Evolutionary conservation across 139 green algal genomes (phyloP), one percentile per base, ranked within the genome.

Genomic region (Coccomyxa sp.): DNA sequence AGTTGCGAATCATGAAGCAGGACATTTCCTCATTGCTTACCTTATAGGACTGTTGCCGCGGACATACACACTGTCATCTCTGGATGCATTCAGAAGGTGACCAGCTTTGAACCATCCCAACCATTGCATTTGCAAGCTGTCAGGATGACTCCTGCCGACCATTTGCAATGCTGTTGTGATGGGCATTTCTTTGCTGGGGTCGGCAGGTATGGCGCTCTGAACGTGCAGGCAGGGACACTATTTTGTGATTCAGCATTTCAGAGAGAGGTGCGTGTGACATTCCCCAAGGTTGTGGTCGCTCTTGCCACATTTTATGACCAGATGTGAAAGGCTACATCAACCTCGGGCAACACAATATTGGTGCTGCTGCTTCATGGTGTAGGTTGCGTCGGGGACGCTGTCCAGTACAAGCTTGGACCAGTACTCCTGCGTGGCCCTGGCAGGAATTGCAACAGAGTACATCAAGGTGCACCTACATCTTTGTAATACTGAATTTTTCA

Each of bases 161-260:
- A 30, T 30, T 32, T 11, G 66, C 51, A 77, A 25, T 60, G 32
- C 31, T 11, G 28, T 13, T 76, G 58, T 60, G 4, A 23, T 79
- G 74, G 16, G n/a, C 74, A 45, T 31, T 79, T n/a, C 74, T 31
- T 21, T 16, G 23, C 21, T 74, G 21, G 71, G 14, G 16, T n/a
- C 25, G 14, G 71, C 86, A 95, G 90, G 85, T 96, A 95, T 81
- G 87, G 92, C 4, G 89, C 89, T 13, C 90, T 99, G 31, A 99
- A 98, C 83, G 86, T 99, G 10, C 97, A 99, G 84, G 97, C 97
- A 13, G 97, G 97, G 38, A 96, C 90, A 16, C 88, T 86, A 13
- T 99, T 99, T 82, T 98, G 97, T 83, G 97, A 99, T 90, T 80
- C 83, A 1, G 93, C 89, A 9, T 99, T 99, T 87, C 90, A 95